Base-by-base conservation (phyloP, 2,329 filamentous ascomycete genomes). In the Fusarium concolor region DNA sequence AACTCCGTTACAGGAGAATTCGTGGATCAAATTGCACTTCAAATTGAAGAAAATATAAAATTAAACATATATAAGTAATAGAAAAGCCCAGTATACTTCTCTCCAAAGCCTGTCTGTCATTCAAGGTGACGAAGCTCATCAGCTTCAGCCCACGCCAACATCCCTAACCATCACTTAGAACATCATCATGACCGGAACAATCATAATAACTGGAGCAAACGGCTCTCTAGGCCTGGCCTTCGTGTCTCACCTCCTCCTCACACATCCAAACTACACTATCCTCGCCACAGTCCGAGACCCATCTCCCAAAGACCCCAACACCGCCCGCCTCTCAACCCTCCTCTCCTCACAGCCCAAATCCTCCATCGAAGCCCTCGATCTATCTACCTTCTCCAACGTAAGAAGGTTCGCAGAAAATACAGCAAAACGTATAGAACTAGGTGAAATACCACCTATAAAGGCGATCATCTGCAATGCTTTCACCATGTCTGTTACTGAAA, bases 151-250 rank as follows among this genome's bases (percentile, higher is more conserved):
- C 11, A 4, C 20, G n/a, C 12, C 11, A 29, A 15, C 11, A 43
- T 15, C 10, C 46, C 22, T 6, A 26, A 3, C 9, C 26, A 26
- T 10, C 26, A 26, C 26, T 26, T 26, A 26, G 3, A 29, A 15
- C 11, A 46, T 10, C 11, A 47, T 10, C 5, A 78, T 78, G 77
- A 20, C 65, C 4, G 77, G 76, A 42, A 78, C 78, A 0, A 71
- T 81, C 29, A 65, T 81, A 24, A 61, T 81, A 35, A 81, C 78
- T 0, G 78, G 76, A 1, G 78, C 78, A 20, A 81, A 81, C 55
- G 79, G 79, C 41, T 81, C 80, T 14, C 56, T 69, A 0, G 73
- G 63, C 7, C 31, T 65, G 0, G 53, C 41, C 3, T 72, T 70
- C 8, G 50, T 72, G 39, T 35, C 65, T 0, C 52, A 62, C 5